Evolutionary conservation across 495 filamentous ascomycete species (phyloP), one percentile per base, ranked within the genome.

Genomic region (Penicillium bovifimosum): DNA sequence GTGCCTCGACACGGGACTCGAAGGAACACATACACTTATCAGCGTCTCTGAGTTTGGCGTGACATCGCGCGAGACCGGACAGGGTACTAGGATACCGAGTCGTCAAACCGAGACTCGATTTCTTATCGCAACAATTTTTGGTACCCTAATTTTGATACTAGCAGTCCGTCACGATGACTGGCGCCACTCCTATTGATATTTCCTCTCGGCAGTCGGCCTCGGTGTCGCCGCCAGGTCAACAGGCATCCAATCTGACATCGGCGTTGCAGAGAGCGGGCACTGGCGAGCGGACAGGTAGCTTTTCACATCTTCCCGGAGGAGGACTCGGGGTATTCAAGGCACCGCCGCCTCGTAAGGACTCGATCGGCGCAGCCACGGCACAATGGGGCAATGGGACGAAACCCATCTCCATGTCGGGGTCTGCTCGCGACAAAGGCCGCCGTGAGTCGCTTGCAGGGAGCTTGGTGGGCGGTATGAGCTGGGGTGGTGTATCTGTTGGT

Each of bases 401-500:
- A 70, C 90, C 91, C 35, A 96, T 96, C 52, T 88, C 88, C 29
- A 84, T 91, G 78, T 81, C 81, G 44, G 85, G 84, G 54, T 82
- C 85, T 14, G 87, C 86, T 64, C 80, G 86, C 63, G 85, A 90
- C 55, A 79, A 83, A 60, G 79, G 73, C 44, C 85, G 93, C 49
- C 80, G 92, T 58, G 93, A 96, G 67, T 92, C 87, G 60, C 68
- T 90, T 54, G 89, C 86, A 43, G 85, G 90, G 44, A 98, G 95
- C 72, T 73, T 96, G 62, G 86, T 91, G 57, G 86, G 82, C 53
- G 91, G 90, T 46, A 95, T 96, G 90, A 97, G 95, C 66, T 98
- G 91, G 91, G 93, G 95, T 63, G 95, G 92, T 50, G 79, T 95
- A 18, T 97, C 93, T 36, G 87, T 97, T 53, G 91, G 91, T 48